A percentile compares a stretch with the other conserved stretches of the same genome.
phyloP scores from a whole-genome alignment of 2,329 filamentous ascomycete species.

The Xylariaceae sp. region DNA sequence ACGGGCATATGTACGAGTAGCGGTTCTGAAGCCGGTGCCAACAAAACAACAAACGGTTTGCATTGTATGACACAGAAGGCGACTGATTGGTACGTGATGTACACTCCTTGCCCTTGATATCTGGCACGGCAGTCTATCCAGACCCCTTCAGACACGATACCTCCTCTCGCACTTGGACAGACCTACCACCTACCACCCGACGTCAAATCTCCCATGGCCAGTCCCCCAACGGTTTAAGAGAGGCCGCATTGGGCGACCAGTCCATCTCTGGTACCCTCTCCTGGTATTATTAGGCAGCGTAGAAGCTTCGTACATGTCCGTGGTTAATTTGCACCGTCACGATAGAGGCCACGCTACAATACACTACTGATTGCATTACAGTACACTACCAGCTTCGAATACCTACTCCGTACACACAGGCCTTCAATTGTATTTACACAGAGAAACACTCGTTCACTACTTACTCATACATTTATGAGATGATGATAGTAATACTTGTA shows the following conservation, averaged over 20 bases:
- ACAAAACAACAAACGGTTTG: constrained; percentile 2
- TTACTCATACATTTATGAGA: too few relatives aligned
- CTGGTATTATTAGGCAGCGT: background rate
- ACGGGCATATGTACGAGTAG: background rate
- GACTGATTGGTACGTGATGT: constrained; percentile 4
- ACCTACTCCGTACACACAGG: background rate
- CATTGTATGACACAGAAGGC: constrained; percentile 1
- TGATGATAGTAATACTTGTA: too few relatives aligned
- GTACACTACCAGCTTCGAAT: background rate
- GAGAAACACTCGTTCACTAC: background rate
- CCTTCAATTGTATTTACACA: background rate
- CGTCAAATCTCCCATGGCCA: too few relatives aligned
- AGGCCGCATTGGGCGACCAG: constrained; percentile 6
- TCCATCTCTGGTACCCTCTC: background rate
- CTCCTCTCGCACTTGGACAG: background rate
- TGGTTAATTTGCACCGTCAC: background rate
- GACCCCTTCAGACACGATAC: constrained; percentile 5
- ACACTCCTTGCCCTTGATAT: constrained; percentile 4
- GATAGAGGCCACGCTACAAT: constrained; percentile 5
- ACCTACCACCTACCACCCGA: too few relatives aligned
- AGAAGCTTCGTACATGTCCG: background rate
- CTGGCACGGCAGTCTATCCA: background rate
- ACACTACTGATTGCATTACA: constrained; percentile 7
- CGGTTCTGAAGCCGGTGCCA: constrained; percentile 4
- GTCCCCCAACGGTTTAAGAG: background rate